Base-by-base conservation (phyloP, 2,329 filamentous ascomycete species). In the Aspergillus neotritici region DNA sequence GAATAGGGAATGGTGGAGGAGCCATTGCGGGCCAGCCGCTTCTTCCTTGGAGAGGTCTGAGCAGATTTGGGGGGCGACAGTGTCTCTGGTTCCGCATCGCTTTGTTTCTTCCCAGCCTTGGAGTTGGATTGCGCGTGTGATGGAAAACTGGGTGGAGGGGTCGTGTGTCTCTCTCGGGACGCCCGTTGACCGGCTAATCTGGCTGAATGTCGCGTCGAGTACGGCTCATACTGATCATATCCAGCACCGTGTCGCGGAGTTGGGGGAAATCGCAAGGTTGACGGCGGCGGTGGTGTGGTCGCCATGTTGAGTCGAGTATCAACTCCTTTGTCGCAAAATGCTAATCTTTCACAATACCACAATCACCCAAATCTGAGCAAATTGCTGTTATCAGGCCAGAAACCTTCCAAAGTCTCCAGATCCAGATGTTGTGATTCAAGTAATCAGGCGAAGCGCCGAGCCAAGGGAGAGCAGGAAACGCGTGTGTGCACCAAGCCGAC, bases 171-270 rank as follows among this genome's bases (percentile, higher is more conserved):
- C 32, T 54, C 53, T 44, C 51, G 50, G n/a, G 54, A 56, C 8
- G 49, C 41, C 29, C 59, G 57, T 48, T 64, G 65, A 30, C 54
- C 59, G 12, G 67, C 66, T 48, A 70, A 37, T 50, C 70, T 63
- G 31, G 64, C 57, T 12, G 68, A 71, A 37, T 62, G 60, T 32
- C 70, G 62, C 28, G 65, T 65, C 7, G 64, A 54, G 53, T 68
- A 66, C 15, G 64, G 66, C 34, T 64, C 64, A 49, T 64, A 68
- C 29, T 58, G 49, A 50, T 73, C 67, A 52, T 72, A 70, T 44
- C 61, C 63, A 44, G 69, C 55, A 35, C 71, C 72, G 62, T 72
- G 67, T 43, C 64, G 65, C 38, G 72, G 72, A 46, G 70, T 70
- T 33, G 61, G 58, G 34, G 72, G 72, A 37, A 65, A 65, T n/a